Evolutionary conservation across 2,329 filamentous ascomycete species (phyloP), one percentile per base, ranked within the genome.

Genomic region (Colletotrichum tropicale): DNA sequence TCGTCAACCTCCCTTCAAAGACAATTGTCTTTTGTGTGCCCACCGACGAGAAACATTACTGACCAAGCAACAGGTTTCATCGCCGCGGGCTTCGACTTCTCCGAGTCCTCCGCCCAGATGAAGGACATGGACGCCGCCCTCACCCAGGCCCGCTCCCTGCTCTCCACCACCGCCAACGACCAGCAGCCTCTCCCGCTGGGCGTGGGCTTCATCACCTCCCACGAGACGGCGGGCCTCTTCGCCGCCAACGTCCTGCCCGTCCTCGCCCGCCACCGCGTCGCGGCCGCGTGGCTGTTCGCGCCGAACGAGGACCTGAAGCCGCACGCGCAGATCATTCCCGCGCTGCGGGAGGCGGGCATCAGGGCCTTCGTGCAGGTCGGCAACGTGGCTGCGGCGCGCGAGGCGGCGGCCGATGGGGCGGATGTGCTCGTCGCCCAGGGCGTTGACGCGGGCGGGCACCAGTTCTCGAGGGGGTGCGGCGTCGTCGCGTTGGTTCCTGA

Each of bases 261-360:
- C 15, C 84, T 94, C 21, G 80, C 80, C 28, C 83, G 86, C 75
- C 88, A 92, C 81, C 83, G 83, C 0, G 92, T 92, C 3, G 89
- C 88, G 4, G 92, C 91, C 1, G 86, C 93, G 10, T 94, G 93
- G 93, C 87, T 94, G 62, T 94, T 94, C 79, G 93, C 92, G 4
- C 91, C 92, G 3, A 83, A 85, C 36, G 84, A 85, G 7, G 81
- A 86, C 18, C 80, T 85, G 24, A 83, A 85, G 18, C 84, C 85
- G 13, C 83, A 86, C 69, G 78, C 73, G 8, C 79, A 71, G 66
- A 84, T 88, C 58, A 83, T 88, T 43, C 75, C 79, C 64, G 81
- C 81, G 4, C 76, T 87, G 34, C 84, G 83, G 73, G 78, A 79
- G 6, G 66, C 77, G 7, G 83, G 79, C 55, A 85, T 89, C 77